Base-by-base conservation (phyloP, 2,329 filamentous ascomycete genomes). In the Tolypocladium album region DNA sequence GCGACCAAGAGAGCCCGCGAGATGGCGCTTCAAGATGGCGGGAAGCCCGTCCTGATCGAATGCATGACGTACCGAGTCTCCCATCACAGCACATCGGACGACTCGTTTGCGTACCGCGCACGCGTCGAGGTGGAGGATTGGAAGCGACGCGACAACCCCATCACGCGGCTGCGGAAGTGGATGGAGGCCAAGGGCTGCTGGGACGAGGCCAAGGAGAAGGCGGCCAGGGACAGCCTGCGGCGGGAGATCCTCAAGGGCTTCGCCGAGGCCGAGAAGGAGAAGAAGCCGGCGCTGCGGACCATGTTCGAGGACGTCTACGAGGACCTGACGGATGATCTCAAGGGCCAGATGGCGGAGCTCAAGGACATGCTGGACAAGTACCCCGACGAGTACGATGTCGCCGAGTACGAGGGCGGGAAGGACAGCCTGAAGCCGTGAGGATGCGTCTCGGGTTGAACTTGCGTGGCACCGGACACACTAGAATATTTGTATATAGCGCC, bases 11-110 rank as follows among this genome's bases (percentile, higher is more conserved):
- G 84, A 71, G 94, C 94, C 0, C 83, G 92, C 2, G 81, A 84
- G 56, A 84, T 93, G 69, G 92, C 93, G 0, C 80, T 97, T 3
- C 79, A 88, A 60, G 86, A 90, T 52, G 90, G 90, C n/a, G 89
- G 90, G 4, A 85, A 83, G 63, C 92, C 91, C 0, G 83, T 99
- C 0, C 78, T 99, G 9, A 88, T 99, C 47, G 94, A 99, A 75
- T 92, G 92, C 60, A 96, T 99, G 90, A 93, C 90, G 31, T 99
- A 99, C 75, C 91, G 94, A n/a, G 92, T 97, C 52, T 93, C 90
- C 8, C 92, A 99, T 71, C 94, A 99, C 77, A 96, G 91, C 74
- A 99, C 94, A 0, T 94, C 89, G 0, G 94, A 99, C 70, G 94
- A 99, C 75, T 94, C 89, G 34, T 99, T 97, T 69, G 94, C 94